Percentiles rank a stretch among this genome's conserved stretches.
These are phyloP conservation scores for Candida nonsorbophila DNA, from an alignment of 805 yeast genomes.

Conservation along the genomic window DNA sequence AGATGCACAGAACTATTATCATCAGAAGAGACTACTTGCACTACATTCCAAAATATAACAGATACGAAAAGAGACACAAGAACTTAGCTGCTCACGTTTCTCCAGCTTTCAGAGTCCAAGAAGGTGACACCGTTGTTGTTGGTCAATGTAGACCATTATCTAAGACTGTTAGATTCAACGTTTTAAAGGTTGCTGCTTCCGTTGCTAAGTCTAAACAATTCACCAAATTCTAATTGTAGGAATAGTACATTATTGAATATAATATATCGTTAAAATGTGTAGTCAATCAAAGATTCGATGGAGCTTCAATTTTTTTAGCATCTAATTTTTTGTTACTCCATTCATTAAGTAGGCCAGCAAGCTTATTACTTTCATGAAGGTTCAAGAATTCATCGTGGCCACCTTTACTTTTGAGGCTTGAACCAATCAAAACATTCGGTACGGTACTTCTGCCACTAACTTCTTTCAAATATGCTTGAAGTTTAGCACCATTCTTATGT, in stretches of 20 bases:
- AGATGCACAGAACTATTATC: constrained; percentile 99
- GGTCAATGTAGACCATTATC: constrained; percentile 99
- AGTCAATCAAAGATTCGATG: constrained; percentile 40
- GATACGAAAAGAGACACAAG: constrained; percentile 99
- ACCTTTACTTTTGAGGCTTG: constrained; percentile 60
- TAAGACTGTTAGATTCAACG: constrained; percentile 99
- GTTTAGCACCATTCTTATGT: constrained; percentile 67
- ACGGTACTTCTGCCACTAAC: constrained; percentile 81
- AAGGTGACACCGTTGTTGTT: constrained; percentile 98
- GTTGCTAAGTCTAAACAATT: constrained; percentile 90
- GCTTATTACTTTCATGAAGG: constrained; percentile 52
- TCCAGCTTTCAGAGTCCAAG: constrained; percentile 99
- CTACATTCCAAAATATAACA: constrained; percentile 99
- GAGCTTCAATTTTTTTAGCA: constrained; percentile 48
- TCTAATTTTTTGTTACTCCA: constrained; percentile 59
- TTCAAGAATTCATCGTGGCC: constrained; percentile 79
- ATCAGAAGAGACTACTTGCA: constrained; percentile 99
- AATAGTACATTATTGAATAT: constrained; percentile 1
- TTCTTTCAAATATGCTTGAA: constrained; percentile 67
- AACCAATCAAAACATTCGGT: constrained; percentile 79
- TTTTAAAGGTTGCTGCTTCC: constrained; percentile 88
- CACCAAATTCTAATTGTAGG: constrained; percentile 76
- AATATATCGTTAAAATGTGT: neutral
- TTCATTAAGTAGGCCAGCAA: constrained; percentile 45
- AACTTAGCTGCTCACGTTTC: constrained; percentile 99